Conservation (phyloP, 2,329 filamentous ascomycete species). For the Cladosporium colombiae region DNA sequence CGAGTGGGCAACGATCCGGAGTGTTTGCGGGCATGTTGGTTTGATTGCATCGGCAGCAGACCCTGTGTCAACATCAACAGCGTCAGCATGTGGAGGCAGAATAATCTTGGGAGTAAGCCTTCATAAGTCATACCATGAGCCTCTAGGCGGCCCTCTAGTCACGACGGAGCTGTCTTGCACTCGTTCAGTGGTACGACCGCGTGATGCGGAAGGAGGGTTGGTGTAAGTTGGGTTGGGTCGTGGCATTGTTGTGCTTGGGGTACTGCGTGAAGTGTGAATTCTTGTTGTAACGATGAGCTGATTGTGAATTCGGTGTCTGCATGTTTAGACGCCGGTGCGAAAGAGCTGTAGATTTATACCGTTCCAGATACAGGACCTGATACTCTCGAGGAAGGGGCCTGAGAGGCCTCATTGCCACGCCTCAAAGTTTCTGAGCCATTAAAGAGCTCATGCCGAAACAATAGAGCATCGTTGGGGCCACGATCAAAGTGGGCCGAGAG, state of each 20-base stretch:
- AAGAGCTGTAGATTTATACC: too few species aligned
- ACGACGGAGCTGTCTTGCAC: not conserved
- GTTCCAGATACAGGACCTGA: too few species aligned
- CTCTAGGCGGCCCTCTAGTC: not conserved
- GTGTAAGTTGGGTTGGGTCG: not conserved
- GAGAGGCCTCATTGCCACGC: not conserved
- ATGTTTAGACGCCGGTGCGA: too few species aligned
- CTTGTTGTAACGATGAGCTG: too few species aligned
- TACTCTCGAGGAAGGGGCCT: too few species aligned
- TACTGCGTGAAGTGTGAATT: too few species aligned
- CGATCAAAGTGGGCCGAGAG: not conserved
- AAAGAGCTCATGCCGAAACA: not conserved
- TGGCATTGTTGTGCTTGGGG: not conserved
- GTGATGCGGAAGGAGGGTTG: not conserved
- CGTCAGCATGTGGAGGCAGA: not conserved
- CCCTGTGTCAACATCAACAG: not conserved
- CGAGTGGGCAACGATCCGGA: not conserved
- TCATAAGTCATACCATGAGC: not conserved
- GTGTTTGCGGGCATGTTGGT: not conserved
- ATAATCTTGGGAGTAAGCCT: not conserved
- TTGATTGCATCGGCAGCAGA: slow-evolving; percentile 2
- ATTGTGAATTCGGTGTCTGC: too few species aligned
- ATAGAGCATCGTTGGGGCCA: not conserved
- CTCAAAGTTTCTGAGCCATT: not conserved
- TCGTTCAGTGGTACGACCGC: not conserved